Conservation (phyloP, 2,329 filamentous ascomycete genomes). For the Lecanoromycetidae sp. region DNA sequence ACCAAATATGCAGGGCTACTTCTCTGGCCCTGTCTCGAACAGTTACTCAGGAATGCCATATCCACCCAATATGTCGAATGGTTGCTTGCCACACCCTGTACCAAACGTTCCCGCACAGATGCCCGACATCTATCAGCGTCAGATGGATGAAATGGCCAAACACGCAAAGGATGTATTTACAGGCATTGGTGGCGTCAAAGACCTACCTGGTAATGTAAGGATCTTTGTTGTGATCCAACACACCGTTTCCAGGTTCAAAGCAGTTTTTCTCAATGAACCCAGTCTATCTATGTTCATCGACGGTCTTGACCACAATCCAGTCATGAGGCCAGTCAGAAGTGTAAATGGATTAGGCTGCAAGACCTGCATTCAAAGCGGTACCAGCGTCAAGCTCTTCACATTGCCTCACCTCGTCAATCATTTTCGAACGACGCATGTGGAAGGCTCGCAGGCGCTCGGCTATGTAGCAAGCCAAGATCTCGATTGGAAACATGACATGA, state of each 20-base stretch:
- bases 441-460: slow-evolving; percentile 20
- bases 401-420: slow-evolving; percentile 27
- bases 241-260: slow-evolving; percentile 44
- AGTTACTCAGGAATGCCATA: slow-evolving; percentile 1
- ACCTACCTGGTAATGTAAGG: slow-evolving; percentile 50
- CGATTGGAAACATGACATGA: slow-evolving; percentile 51
- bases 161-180: slow-evolving; percentile 53
- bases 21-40: background rate
- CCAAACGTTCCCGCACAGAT: slow-evolving; percentile 19
- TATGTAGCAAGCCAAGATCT: slow-evolving; percentile 22
- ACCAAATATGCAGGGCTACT: background rate
- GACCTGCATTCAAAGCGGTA: slow-evolving; percentile 30
- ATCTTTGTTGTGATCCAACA: slow-evolving; percentile 54
- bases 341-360: slow-evolving; percentile 45
- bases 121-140: slow-evolving; percentile 35
- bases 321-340: slow-evolving; percentile 45
- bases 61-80: slow-evolving; percentile 10
- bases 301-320: slow-evolving; percentile 43
- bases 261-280: slow-evolving; percentile 46
- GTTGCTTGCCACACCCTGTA: background rate
- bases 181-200: slow-evolving; percentile 45
- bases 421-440: slow-evolving; percentile 29
- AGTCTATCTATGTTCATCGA: slow-evolving; percentile 49
- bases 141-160: slow-evolving; percentile 42
- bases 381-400: slow-evolving; percentile 19